Conservation (phyloP, 208 protist genomes). For the Leishmania aethiopica region DNA sequence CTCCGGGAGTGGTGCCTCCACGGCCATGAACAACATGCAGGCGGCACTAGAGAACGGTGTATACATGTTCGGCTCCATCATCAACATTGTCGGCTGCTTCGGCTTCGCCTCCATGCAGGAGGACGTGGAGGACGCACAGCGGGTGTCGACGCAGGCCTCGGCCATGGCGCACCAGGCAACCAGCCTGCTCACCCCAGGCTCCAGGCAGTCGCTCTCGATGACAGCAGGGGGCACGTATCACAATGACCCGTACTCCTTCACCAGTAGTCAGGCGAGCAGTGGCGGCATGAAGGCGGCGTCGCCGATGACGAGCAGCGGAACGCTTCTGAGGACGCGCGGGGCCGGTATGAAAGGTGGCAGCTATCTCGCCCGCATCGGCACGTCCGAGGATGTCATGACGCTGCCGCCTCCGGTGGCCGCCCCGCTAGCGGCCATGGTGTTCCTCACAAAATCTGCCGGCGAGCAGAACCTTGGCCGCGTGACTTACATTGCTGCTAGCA, state of each 20-base stretch:
- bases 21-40: constrained; percentile 27
- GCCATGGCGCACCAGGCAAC: constrained; percentile 18
- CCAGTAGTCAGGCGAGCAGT: constrained; percentile 27
- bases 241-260: constrained; percentile 45
- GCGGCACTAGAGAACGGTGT: constrained; percentile 60
- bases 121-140: constrained; percentile 45
- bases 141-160: constrained; percentile 16
- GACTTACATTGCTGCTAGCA: constrained; percentile 77
- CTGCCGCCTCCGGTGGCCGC: constrained; percentile 70
- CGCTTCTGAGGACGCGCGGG: constrained; percentile 27
- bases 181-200: constrained; percentile 25
- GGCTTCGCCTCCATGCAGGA: constrained; percentile 83
- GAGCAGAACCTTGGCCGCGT: constrained; percentile 87
- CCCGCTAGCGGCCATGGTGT: constrained; percentile 81
- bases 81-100: constrained; percentile 89
- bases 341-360: constrained; percentile 9
- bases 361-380: constrained; percentile 14
- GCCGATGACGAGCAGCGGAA: constrained; percentile 11
- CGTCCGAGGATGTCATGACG: constrained; percentile 30
- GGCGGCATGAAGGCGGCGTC: constrained; percentile 9
- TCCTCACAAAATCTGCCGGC: constrained; percentile 84
- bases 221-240: constrained; percentile 28
- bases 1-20: constrained; percentile 17
- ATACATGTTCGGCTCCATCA: constrained; percentile 55
- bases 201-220: constrained; percentile 7